These are phyloP conservation scores for Lentinula detonsa DNA, from an alignment of 768 basidiomycete species.

Conservation along the genomic window DNA sequence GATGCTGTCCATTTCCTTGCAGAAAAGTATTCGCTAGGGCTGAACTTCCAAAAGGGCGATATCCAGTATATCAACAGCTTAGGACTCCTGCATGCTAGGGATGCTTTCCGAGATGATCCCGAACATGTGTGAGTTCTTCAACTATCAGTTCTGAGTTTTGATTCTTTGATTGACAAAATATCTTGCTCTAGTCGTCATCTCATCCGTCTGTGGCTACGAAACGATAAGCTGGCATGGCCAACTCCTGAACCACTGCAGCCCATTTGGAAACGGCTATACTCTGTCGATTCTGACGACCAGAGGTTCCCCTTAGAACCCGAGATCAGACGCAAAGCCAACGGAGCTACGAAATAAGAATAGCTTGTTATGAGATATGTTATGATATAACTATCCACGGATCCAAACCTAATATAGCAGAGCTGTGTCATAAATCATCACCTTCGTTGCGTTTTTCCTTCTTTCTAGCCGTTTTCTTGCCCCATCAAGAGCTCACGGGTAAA, in stretches of 20 bases:
- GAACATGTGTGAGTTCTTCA: slow-evolving; percentile 30
- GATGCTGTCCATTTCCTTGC: slow-evolving; percentile 39
- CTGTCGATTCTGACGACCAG: slow-evolving; percentile 33
- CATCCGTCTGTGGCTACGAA: slow-evolving; percentile 39
- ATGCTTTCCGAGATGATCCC: slow-evolving; percentile 35
- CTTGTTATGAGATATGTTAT: neutral
- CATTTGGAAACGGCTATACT: slow-evolving; percentile 33
- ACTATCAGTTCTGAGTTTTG: neutral
- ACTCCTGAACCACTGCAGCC: slow-evolving; percentile 31
- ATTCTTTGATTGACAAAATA: neutral
- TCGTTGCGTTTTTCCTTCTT: neutral
- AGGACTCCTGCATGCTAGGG: slow-evolving; percentile 37
- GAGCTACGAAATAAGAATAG: slow-evolving; percentile 19
- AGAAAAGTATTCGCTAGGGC: slow-evolving; percentile 33
- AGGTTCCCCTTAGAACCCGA: slow-evolving; percentile 38
- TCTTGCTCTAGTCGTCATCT: slow-evolving; percentile 21
- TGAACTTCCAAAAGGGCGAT: slow-evolving; percentile 44
- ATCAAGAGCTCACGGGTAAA: neutral
- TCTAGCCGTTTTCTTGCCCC: neutral
- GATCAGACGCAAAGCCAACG: slow-evolving; percentile 31
- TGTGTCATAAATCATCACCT: neutral
- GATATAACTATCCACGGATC: too few relatives aligned
- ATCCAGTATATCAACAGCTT: slow-evolving; percentile 45
- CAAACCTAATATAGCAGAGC: neutral
- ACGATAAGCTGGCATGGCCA: slow-evolving; percentile 40